Evolutionary conservation across 2,329 filamentous ascomycete genomes (phyloP).

Genomic region (Clonostachys byssicola): DNA sequence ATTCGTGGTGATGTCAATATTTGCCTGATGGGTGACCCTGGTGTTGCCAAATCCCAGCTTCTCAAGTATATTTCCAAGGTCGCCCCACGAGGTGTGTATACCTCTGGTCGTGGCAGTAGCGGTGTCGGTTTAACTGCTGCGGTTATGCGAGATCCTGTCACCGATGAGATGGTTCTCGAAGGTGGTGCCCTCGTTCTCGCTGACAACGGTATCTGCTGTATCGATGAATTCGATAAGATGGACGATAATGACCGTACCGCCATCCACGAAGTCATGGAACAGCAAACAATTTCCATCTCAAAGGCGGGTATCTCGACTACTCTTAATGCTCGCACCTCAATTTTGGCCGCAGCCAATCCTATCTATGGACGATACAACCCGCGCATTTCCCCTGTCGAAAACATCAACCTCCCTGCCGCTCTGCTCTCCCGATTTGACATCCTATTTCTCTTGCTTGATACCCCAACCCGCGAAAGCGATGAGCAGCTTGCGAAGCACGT

Average conservation of each 20-base stretch:
- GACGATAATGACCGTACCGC: slow-evolving; percentile 78
- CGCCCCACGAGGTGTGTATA: slow-evolving; percentile 86
- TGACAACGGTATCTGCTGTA: slow-evolving; percentile 82
- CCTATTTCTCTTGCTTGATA: slow-evolving; percentile 94
- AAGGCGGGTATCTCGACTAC: slow-evolving; percentile 71
- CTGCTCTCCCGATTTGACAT: slow-evolving; percentile 96
- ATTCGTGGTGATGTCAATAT: slow-evolving; percentile 99
- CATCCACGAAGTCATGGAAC: slow-evolving; percentile 86
- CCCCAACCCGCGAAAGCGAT: slow-evolving; percentile 82
- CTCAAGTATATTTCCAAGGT: slow-evolving; percentile 99
- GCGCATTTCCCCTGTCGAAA: slow-evolving; percentile 93
- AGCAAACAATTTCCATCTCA: slow-evolving; percentile 82
- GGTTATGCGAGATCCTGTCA: slow-evolving; percentile 80
- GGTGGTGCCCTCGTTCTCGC: slow-evolving; percentile 76
- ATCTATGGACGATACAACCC: slow-evolving; percentile 98
- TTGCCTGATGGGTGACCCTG: slow-evolving; percentile 97
- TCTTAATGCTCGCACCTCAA: slow-evolving; percentile 91
- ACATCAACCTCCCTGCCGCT: slow-evolving; percentile 98
- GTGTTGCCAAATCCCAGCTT: slow-evolving; percentile 98
- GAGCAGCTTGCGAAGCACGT: slow-evolving; percentile 95
- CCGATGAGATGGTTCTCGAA: slow-evolving; percentile 80
- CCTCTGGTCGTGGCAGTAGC: slow-evolving; percentile 74
- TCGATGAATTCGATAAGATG: slow-evolving; percentile 89
- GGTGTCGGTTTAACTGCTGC: slow-evolving; percentile 80
- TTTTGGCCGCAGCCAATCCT: slow-evolving; percentile 93